A percentile compares a stretch with the other conserved stretches of the same genome.
Evolutionary conservation across 495 filamentous ascomycete species (phyloP).

Genomic region (Penicillium paxilli): DNA sequence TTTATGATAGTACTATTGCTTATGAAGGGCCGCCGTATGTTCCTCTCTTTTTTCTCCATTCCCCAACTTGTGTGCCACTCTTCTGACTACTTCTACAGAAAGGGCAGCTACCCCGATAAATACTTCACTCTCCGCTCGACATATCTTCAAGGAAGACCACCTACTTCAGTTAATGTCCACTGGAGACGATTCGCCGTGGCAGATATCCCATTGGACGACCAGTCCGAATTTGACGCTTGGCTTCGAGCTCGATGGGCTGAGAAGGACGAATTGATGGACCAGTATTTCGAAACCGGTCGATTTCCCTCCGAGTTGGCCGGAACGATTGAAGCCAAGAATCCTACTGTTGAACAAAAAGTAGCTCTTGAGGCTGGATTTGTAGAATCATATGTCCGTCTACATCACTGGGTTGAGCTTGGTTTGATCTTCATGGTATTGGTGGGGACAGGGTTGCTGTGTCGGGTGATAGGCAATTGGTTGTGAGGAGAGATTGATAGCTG

Average conservation of each 20-base stretch:
- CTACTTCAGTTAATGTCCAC: conserved; percentile 70
- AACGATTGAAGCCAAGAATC: conserved; percentile 38
- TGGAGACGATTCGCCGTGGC: conserved; percentile 62
- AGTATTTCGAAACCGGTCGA: conserved; percentile 56
- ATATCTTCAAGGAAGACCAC: conserved; percentile 64
- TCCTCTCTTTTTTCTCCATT: not conserved
- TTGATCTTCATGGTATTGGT: conserved; percentile 56
- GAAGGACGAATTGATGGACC: conserved; percentile 61
- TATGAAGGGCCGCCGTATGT: conserved; percentile 70
- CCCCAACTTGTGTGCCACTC: not conserved
- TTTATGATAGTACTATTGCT: conserved; percentile 69
- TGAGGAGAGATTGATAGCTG: not conserved
- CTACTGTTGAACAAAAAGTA: conserved; percentile 30
- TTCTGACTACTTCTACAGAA: conserved; percentile 35
- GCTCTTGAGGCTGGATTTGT: conserved; percentile 52
- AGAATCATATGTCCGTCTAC: conserved; percentile 56
- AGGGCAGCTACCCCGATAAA: conserved; percentile 62
- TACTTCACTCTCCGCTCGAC: conserved; percentile 65
- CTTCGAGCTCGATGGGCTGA: conserved; percentile 59
- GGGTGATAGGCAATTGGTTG: conserved; percentile 9
- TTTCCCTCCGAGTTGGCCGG: conserved; percentile 60
- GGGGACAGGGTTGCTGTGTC: conserved; percentile 31
- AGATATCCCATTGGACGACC: conserved; percentile 60
- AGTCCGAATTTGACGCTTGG: conserved; percentile 58
- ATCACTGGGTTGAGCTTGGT: conserved; percentile 53